Evolutionary conservation across 441 rosid species (phyloP).

Genomic region (Aleurites moluccanus): DNA sequence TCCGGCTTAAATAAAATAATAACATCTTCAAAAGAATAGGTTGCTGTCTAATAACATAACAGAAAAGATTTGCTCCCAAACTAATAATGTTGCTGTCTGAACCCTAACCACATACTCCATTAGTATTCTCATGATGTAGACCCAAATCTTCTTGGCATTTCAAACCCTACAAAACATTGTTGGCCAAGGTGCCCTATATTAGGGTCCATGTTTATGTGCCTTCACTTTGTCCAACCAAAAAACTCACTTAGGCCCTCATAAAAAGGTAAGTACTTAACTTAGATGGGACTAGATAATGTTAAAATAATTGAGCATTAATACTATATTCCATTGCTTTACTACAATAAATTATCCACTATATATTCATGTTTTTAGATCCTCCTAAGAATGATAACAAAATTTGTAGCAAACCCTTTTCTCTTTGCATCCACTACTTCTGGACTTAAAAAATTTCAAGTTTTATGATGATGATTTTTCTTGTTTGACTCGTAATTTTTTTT

Average conservation of each 20-base stretch:
- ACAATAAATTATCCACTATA: background rate
- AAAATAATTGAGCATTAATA: background rate
- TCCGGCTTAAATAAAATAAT: no score
- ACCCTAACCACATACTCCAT: background rate
- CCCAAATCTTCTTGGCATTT: background rate
- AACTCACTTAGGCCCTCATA: background rate
- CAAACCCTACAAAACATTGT: background rate
- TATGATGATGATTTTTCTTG: no score
- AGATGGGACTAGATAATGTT: background rate
- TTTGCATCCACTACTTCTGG: no score
- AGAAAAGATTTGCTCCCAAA: background rate
- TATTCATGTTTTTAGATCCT: background rate
- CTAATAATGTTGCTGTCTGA: slow-evolving; percentile 8
- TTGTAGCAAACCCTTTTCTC: no score
- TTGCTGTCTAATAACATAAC: no score
- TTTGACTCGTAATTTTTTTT: no score
- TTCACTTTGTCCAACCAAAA: slow-evolving; percentile 20
- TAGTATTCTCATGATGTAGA: background rate
- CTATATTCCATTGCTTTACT: background rate
- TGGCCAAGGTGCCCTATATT: slow-evolving; percentile 3
- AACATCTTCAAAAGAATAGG: no score
- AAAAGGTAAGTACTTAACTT: background rate
- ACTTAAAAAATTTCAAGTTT: no score
- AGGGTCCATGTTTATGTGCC: slow-evolving; percentile 23
- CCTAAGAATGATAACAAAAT: no score